Base-by-base conservation (phyloP, 2,329 filamentous ascomycete species). In the Aspergillus neotritici region DNA sequence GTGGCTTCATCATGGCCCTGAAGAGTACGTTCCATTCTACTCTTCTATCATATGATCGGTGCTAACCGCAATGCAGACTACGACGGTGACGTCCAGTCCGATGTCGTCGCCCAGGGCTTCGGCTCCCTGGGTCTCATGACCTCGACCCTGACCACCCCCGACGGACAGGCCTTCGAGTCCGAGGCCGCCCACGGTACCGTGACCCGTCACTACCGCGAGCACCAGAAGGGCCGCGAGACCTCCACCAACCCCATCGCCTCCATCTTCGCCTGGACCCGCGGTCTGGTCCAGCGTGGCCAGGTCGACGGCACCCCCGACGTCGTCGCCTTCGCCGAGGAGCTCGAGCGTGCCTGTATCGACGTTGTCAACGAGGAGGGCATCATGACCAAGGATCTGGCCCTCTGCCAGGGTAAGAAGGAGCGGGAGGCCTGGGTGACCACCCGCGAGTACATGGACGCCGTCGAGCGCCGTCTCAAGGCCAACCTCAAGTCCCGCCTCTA, bases 361-460 rank as follows among this genome's bases (percentile, higher is more conserved):
- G 91, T 91, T 17, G 93, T 98, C 55, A 87, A 97, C 66, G 70
- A 86, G 46, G 91, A 97, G 64, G 87, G 87, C 51, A 86, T 97
- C 74, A 98, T 97, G 93, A 98, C 93, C 69, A 98, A 98, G 82
- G 93, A 98, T 71, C 73, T 98, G 58, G 93, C 93, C n/a, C 80
- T 97, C 47, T 86, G 90, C 37, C 93, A 87, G 67, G 93, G 93
- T 61, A 90, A 90, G 78, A 89, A 84, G 60, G 84, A 80, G 49
- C 80, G 87, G 55, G 80, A 80, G 58, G 84, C 87, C 63, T 97
- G 90, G 72, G 93, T 94, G 56, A 96, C 89, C 41, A 97, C 91
- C 45, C 80, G 77, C 56, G 86, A 94, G 74, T 98, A 97, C 75
- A 74, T 98, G 63, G 80, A 86, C 63, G 91, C 91, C 32, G 91